phyloP scores from a whole-genome alignment of 106 monocot genomes.

The Acorus calamus region DNA sequence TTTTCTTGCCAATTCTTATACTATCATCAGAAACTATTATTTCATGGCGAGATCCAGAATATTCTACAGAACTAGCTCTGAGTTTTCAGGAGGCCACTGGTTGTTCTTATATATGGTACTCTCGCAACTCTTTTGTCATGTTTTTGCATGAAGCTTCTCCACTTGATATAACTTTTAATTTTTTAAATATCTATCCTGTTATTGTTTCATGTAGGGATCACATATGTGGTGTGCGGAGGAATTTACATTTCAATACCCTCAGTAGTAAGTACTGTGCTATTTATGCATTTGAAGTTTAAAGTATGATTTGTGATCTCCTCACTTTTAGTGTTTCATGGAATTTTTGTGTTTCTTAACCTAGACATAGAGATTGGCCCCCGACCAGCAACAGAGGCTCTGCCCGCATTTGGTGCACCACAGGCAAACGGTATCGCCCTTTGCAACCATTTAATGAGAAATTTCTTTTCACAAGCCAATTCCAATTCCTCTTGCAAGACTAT shows the following conservation, averaged over 20 bases:
- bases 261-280: slow-evolving; percentile 35
- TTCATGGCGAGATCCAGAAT: slow-evolving; percentile 81
- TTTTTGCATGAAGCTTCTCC: too few species aligned
- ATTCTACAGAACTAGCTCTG: slow-evolving; percentile 73
- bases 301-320: not conserved
- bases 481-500: too few species aligned
- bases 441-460: too few species aligned
- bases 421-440: slow-evolving; percentile 26
- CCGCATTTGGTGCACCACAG: slow-evolving; percentile 24
- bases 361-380: slow-evolving; percentile 35
- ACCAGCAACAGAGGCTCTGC: slow-evolving; percentile 29
- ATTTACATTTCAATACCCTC: slow-evolving; percentile 63
- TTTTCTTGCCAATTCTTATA: not conserved
- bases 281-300: not conserved
- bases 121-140: not conserved
- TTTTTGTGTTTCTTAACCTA: not conserved
- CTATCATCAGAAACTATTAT: slow-evolving; percentile 75
- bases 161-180: too few species aligned
- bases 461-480: too few species aligned
- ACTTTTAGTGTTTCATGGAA: slow-evolving; percentile 1
- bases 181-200: not conserved
- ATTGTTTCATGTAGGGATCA: slow-evolving; percentile 40
- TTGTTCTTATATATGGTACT: slow-evolving; percentile 91
- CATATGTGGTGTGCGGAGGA: slow-evolving; percentile 73
- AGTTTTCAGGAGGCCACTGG: slow-evolving; percentile 92